Base-by-base conservation (phyloP, 2,329 filamentous ascomycete genomes). In the Whalleya microplaca region DNA sequence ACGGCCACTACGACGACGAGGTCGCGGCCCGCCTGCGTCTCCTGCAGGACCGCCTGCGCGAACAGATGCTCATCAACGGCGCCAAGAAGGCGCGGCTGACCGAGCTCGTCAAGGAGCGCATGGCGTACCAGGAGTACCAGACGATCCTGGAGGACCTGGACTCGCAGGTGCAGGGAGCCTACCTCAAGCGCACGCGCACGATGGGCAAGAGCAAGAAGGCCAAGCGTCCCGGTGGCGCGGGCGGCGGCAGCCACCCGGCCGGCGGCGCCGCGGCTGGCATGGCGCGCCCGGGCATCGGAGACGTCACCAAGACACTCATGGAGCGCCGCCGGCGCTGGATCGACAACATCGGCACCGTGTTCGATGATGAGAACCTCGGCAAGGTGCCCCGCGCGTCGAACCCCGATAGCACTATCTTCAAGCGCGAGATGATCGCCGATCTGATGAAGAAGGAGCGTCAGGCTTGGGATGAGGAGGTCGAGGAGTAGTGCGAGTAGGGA, bases 71-170 rank as follows among this genome's bases (percentile, higher is more conserved):
- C 53, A 79, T 90, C 73, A 99, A 99, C 72, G 94, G 93, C 41
- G 92, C 94, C 4, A 89, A 92, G 61, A 98, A 98, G 75, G 83
- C 91, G 6, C 86, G 93, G 2, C 80, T 99, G 10, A 86, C 91
- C 1, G 93, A 97, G 40, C 82, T 97, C 23, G 91, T 95, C 7
- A 90, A 92, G 66, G 93, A 96, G 72, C 88, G 92, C 63, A 94
- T 99, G 85, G 95, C 95, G 0, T 88, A 95, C 76, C 95, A 99
- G 71, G 95, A 99, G 72, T 99, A 96, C 78, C 90, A 89, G 72
- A 97, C 92, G 53, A 99, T 99, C 66, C 88, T 96, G 48, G 95
- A 99, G 71, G 95, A 99, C 72, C 86, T 99, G 20, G 95, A 99
- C 78, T 87, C 88, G 42, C 95, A 98, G 72, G 92, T 98, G 42